These are phyloP conservation scores for Endocalyx cinctus DNA, from an alignment of 2,329 filamentous ascomycete genomes.

Conservation along the genomic window DNA sequence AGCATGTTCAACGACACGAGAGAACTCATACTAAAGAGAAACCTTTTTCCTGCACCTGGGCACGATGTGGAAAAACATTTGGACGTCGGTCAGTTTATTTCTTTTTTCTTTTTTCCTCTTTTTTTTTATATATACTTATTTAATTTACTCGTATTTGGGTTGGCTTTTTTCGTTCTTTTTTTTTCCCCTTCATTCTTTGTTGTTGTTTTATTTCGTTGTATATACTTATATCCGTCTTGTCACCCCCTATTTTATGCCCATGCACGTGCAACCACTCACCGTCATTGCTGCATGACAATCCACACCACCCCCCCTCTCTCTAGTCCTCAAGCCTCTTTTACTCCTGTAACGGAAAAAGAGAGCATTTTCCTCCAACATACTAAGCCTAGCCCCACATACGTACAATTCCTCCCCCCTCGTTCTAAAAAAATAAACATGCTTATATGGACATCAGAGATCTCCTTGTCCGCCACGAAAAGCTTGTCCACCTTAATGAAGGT, in stretches of 20 bases:
- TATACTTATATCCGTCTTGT: too few relatives aligned
- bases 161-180: too few relatives aligned
- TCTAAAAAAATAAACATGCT: conserved; percentile 39
- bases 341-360: too few relatives aligned
- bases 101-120: conserved; percentile 5
- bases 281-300: conserved; percentile 18
- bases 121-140: too few relatives aligned
- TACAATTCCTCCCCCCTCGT: too few relatives aligned
- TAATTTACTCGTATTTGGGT: conserved; percentile 12
- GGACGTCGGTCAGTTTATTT: conserved; percentile 51
- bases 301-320: conserved; percentile 11
- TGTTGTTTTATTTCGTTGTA: too few relatives aligned
- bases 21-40: conserved; percentile 63
- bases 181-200: too few relatives aligned
- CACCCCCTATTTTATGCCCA: too few relatives aligned
- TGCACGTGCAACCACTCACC: conserved; percentile 18
- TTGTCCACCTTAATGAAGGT: conserved; percentile 58
- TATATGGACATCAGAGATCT: conserved; percentile 62
- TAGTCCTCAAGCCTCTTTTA: conserved; percentile 4
- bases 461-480: conserved; percentile 59
- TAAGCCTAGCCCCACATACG: too few relatives aligned
- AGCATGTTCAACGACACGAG: conserved; percentile 61
- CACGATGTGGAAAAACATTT: conserved; percentile 58
- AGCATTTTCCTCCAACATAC: too few relatives aligned
- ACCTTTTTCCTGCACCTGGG: conserved; percentile 56